Conservation (phyloP, 2,329 filamentous ascomycete species). For the Elsinoe ampelina region DNA sequence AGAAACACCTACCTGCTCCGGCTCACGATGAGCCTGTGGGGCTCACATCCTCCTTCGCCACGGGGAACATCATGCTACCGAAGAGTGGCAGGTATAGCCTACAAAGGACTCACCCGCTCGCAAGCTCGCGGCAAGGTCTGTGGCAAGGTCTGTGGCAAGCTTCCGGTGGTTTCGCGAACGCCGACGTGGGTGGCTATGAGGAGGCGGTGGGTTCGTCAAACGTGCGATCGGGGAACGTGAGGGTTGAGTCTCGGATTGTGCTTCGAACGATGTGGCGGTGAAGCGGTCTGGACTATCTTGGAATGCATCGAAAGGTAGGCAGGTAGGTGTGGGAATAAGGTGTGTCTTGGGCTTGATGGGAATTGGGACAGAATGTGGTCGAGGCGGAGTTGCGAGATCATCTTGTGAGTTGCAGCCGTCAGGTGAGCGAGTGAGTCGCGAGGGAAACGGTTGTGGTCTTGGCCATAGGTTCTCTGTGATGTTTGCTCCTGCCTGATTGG, state of each 20-base stretch:
- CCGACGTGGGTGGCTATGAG: neutral
- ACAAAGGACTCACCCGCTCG: neutral
- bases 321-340: neutral
- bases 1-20: too few relatives aligned
- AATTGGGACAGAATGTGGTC: neutral
- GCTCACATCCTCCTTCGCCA: too few relatives aligned
- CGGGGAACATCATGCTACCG: too few relatives aligned
- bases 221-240: neutral
- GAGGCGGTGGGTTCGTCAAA: neutral
- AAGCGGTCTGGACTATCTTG: neutral
- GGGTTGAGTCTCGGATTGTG: neutral
- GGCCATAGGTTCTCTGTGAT: neutral
- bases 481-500: neutral
- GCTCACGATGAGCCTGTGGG: too few relatives aligned
- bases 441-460: neutral
- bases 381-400: neutral
- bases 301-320: neutral
- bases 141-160: neutral
- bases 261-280: neutral
- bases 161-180: neutral
- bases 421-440: neutral
- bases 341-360: neutral
- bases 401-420: neutral
- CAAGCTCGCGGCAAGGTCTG: neutral
- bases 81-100: neutral